Conservation (phyloP, 768 basidiomycete genomes). For the Tricholoma saponaceum region DNA sequence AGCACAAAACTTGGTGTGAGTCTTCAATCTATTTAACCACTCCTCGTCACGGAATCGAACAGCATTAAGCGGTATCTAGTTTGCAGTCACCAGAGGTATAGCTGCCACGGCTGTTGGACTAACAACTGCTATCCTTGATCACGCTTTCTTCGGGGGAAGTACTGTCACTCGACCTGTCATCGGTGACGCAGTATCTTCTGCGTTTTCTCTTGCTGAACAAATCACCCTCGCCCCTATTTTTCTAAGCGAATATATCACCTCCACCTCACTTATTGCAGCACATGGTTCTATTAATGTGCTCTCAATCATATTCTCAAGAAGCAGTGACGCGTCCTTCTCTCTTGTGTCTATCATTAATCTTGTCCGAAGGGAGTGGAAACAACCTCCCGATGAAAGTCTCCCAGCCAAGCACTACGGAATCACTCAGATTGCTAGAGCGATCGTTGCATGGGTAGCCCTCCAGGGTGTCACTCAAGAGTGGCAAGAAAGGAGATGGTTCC, state of each 20-base stretch:
- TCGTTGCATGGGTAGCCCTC: constrained; percentile 77
- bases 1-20: constrained; percentile 69
- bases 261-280: constrained; percentile 69
- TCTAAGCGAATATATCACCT: constrained; percentile 72
- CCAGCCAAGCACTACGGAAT: constrained; percentile 62
- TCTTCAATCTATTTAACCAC: constrained; percentile 9
- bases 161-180: constrained; percentile 55
- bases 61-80: constrained; percentile 35
- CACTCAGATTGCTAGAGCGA: constrained; percentile 61
- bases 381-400: constrained; percentile 47
- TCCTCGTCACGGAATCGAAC: background rate
- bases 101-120: constrained; percentile 54
- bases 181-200: constrained; percentile 54
- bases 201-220: constrained; percentile 63
- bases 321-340: constrained; percentile 78
- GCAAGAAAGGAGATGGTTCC: constrained; percentile 71
- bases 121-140: constrained; percentile 58
- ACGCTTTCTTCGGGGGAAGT: constrained; percentile 60
- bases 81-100: constrained; percentile 61
- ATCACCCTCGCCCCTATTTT: constrained; percentile 72
- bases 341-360: constrained; percentile 75
- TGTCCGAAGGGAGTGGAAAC: constrained; percentile 74
- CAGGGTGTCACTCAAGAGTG: constrained; percentile 81
- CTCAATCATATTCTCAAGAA: constrained; percentile 67
- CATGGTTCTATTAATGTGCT: constrained; percentile 74